These are phyloP conservation scores for Magnusiomyces tetraspermus DNA, from an alignment of 1,139 yeast species.

Conservation along the genomic window DNA sequence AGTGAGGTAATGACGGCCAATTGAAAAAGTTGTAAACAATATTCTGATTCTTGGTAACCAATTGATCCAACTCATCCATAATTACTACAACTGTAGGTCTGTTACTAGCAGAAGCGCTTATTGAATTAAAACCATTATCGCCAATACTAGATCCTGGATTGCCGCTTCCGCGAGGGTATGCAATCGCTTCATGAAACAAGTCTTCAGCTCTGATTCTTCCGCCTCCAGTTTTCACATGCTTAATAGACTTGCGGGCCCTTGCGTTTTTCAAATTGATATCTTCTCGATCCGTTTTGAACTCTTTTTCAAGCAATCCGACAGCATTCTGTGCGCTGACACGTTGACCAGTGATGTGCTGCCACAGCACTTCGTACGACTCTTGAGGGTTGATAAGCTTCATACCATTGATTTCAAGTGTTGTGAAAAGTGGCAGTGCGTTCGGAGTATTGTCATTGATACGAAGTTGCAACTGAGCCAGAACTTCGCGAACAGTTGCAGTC, in stretches of 20 bases:
- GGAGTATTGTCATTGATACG: constrained; percentile 31
- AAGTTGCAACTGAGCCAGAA: constrained; percentile 51
- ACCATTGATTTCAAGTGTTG: constrained; percentile 82
- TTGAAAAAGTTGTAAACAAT: constrained; percentile 94
- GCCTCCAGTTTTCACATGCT: background rate
- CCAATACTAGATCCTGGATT: background rate
- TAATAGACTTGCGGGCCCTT: background rate
- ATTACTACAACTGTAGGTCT: constrained; percentile 28
- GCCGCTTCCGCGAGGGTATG: background rate
- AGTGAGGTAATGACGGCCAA: constrained; percentile 83
- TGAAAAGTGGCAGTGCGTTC: constrained; percentile 46
- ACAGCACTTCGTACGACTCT: constrained; percentile 73
- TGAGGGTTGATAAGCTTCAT: constrained; percentile 75
- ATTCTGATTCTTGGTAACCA: constrained; percentile 74
- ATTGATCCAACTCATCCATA: constrained; percentile 87
- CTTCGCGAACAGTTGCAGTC: constrained; percentile 88
- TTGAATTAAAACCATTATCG: no score
- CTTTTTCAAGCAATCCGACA: constrained; percentile 43
- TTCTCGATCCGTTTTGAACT: constrained; percentile 34
- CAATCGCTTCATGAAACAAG: background rate
- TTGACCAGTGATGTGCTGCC: constrained; percentile 57
- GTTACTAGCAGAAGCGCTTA: no score
- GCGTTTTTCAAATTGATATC: background rate
- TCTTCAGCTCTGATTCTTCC: background rate
- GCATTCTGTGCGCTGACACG: constrained; percentile 59